Conservation (phyloP, 176 grass and related monocot genomes). For the Carex scoparia region DNA sequence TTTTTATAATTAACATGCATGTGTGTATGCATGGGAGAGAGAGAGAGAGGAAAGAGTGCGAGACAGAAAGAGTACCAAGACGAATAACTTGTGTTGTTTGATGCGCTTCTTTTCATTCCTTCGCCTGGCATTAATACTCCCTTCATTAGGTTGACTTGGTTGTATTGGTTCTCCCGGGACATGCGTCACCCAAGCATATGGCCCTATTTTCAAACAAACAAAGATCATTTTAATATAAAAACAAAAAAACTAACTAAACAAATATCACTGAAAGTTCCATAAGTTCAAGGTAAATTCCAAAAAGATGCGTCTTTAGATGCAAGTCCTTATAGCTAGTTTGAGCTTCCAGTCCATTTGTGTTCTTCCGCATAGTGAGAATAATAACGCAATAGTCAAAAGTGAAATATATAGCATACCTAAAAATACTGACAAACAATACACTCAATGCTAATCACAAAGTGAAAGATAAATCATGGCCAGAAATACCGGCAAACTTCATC, state of each 20-base stretch:
- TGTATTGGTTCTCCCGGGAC: slow-evolving; percentile 45
- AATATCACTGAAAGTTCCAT: background rate
- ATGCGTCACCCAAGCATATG: slow-evolving; percentile 49
- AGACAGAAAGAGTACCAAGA: slow-evolving; percentile 27
- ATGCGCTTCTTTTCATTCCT: slow-evolving; percentile 50
- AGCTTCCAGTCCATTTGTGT: background rate
- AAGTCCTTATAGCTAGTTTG: background rate
- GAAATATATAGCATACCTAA: background rate
- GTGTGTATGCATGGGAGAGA: background rate
- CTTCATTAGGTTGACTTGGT: slow-evolving; percentile 41
- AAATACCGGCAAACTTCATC: background rate
- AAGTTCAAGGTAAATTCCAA: background rate
- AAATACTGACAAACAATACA: background rate
- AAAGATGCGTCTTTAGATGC: background rate
- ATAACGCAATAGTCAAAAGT: background rate
- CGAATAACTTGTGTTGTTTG: slow-evolving; percentile 32
- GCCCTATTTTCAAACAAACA: slow-evolving; percentile 25
- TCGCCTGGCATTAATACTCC: slow-evolving; percentile 37
- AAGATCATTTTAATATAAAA: background rate
- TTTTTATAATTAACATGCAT: background rate
- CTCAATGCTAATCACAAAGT: background rate
- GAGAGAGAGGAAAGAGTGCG: background rate
- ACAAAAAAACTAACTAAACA: background rate
- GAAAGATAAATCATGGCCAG: background rate
- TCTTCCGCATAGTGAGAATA: background rate